Evolutionary conservation across 257 asterid genomes (phyloP), one percentile per base, ranked within the genome.

Genomic region (Nicotiana paniculata): DNA sequence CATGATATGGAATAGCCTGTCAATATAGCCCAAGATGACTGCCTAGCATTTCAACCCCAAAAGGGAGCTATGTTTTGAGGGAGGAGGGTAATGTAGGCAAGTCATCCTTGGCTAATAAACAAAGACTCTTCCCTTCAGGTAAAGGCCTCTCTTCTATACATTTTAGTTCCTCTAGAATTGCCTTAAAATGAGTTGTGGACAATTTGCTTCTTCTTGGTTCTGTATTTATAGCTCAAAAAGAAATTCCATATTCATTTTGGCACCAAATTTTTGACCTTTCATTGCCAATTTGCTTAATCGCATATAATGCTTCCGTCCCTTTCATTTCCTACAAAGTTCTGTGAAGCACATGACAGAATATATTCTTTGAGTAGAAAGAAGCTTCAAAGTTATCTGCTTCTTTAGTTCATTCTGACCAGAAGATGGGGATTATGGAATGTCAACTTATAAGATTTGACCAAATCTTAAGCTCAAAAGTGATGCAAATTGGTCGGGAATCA

Each of bases 31-130:
- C 67, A 59, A 70, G 82, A 59, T 26, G 46, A 59, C 82, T 59
- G 43, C 74, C 82, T 37, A 79, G 3, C 82, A 79, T 35, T 33
- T 35, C 74, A 79, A 79, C 39, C 39, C 79, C 62, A 46, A 53
- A 74, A 74, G 15, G 59, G 7, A 21, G 24, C 24, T 21, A 21
- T 21, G 24, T 21, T 21, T 21, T 21, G 24, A 21, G 24, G 24
- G 24, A 21, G 24, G 24, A 21, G 24, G 24, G 24, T 21, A 21
- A 21, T 21, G 24, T 21, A 21, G 24, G 24, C 24, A 21, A 21
- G 24, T 21, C 24, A 21, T 21, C 24, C 24, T 21, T 21, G 24
- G 24, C 24, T 21, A 21, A 21, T 21, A 21, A 21, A 21, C 24
- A 21, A 21, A 21, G 24, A 21, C 24, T 21, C 24, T 21, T 21